Percentiles rank a stretch among this genome's conserved stretches.
Evolutionary conservation across 345 rosid species (phyloP).

Genomic region (Physaria fendleri): DNA sequence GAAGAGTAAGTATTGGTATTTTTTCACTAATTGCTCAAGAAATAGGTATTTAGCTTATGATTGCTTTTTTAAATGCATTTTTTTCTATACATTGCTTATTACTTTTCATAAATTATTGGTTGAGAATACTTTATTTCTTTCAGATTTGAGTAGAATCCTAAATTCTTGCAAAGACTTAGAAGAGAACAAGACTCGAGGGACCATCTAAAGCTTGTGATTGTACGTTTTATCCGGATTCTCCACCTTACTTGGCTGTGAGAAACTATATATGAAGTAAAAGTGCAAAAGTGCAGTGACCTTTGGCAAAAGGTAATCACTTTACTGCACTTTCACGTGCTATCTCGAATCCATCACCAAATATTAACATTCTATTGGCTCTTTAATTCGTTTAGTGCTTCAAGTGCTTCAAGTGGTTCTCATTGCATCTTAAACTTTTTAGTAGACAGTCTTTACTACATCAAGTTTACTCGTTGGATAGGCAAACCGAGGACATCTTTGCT

Average conservation of each 20-base stretch:
- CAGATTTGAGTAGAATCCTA: background rate
- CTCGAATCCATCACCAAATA: conserved; percentile 5
- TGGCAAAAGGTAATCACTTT: conserved; percentile 22
- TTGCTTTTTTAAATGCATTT: background rate
- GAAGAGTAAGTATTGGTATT: background rate
- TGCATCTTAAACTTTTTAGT: background rate
- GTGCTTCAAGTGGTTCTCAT: background rate
- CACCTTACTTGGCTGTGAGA: conserved; percentile 22
- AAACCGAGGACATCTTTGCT: conserved; percentile 6
- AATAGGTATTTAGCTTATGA: background rate
- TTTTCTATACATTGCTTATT: background rate
- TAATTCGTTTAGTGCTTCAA: conserved; percentile 1
- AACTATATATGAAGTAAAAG: background rate
- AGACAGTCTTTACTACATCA: background rate
- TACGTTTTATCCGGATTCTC: conserved; percentile 21
- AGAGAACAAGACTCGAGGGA: conserved; percentile 25
- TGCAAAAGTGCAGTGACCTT: conserved; percentile 21
- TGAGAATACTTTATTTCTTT: background rate
- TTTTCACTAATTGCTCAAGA: background rate
- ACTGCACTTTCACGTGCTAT: conserved; percentile 18
- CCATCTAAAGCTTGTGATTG: conserved; percentile 12
- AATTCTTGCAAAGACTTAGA: conserved; percentile 1
- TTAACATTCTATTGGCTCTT: background rate
- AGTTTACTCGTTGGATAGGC: background rate
- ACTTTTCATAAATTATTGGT: background rate